These are phyloP conservation scores for Cytospora schulzeri DNA, from an alignment of 2,329 filamentous ascomycete species.

Conservation along the genomic window DNA sequence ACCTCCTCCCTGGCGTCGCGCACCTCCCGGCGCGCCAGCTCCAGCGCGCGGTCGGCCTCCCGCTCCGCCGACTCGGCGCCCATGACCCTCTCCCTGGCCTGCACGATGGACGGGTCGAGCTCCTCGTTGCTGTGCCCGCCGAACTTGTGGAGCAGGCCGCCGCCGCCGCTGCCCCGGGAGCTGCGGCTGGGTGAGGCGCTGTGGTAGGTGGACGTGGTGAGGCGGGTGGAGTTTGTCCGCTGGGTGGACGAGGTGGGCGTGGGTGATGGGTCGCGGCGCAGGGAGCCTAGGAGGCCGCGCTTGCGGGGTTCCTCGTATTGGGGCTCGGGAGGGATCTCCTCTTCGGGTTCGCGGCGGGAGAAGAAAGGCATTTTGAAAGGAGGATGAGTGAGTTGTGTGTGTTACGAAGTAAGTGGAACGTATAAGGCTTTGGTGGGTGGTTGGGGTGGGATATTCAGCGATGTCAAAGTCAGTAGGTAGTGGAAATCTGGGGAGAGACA, in stretches of 20 bases:
- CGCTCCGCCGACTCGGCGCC: constrained; percentile 64
- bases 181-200: constrained; percentile 33
- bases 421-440: neutral
- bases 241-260: constrained; percentile 33
- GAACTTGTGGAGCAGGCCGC: constrained; percentile 48
- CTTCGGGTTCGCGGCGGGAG: constrained; percentile 36
- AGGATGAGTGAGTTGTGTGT: too few species aligned
- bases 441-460: neutral
- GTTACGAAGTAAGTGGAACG: neutral
- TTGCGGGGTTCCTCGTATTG: constrained; percentile 34
- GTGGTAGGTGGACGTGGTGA: constrained; percentile 30
- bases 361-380: constrained; percentile 37
- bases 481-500: neutral
- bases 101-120: constrained; percentile 63
- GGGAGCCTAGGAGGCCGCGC: constrained; percentile 41
- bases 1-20: constrained; percentile 66
- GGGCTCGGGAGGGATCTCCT: constrained; percentile 37
- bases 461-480: neutral
- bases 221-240: constrained; percentile 22
- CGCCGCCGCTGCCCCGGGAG: constrained; percentile 31
- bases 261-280: constrained; percentile 35
- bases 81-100: constrained; percentile 63
- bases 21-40: constrained; percentile 57
- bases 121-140: constrained; percentile 47
- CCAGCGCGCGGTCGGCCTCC: constrained; percentile 66